Conservation (phyloP, 768 basidiomycete genomes). For the Tylopilus balloui region DNA sequence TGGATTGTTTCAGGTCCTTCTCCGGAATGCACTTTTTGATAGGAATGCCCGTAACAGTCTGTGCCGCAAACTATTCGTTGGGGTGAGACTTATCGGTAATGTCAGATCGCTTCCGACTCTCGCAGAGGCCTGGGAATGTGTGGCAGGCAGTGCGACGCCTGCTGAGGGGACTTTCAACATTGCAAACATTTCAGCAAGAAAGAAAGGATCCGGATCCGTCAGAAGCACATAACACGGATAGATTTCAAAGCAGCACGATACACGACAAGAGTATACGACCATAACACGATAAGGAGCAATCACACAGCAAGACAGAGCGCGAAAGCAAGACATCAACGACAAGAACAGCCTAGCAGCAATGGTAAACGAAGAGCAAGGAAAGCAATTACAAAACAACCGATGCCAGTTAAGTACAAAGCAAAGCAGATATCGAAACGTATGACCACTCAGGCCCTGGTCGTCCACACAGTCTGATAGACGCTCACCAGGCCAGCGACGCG, state of each 20-base stretch:
- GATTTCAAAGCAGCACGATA: background rate
- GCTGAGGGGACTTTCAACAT: no score
- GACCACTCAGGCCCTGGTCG: constrained; percentile 26
- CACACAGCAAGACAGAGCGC: background rate
- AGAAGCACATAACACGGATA: background rate
- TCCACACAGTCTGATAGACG: constrained; percentile 49
- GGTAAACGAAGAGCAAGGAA: background rate
- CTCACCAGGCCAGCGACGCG: constrained; percentile 44
- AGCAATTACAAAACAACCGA: background rate
- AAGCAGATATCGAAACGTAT: background rate
- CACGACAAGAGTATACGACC: background rate
- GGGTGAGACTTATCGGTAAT: no score
- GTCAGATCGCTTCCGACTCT: no score
- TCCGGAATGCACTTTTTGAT: no score
- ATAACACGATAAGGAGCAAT: background rate
- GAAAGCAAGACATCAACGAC: background rate
- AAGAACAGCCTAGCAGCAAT: background rate
- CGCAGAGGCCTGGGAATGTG: no score
- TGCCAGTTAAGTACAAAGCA: background rate
- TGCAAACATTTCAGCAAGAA: no score
- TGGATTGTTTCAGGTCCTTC: no score
- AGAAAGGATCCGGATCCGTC: background rate
- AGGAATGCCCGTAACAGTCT: no score
- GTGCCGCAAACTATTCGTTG: no score
- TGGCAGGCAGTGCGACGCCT: no score